Evolutionary conservation across 495 filamentous ascomycete genomes (phyloP), one percentile per base, ranked within the genome.

Genomic region (Tuber calosporum): DNA sequence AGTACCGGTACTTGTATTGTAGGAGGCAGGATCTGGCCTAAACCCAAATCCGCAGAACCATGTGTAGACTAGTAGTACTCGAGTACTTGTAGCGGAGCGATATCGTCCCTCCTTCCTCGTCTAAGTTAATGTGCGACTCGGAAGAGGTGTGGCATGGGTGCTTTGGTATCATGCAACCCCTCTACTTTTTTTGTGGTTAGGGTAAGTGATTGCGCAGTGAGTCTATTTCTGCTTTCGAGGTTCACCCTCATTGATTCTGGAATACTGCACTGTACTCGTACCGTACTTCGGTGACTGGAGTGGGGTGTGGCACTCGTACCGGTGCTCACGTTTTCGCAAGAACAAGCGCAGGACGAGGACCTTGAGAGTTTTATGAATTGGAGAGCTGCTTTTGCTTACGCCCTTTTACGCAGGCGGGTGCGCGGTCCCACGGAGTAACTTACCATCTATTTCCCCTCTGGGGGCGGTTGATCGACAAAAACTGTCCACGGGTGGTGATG

Each of bases 101-200:
- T 58, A 58, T 58, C n/a, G 15, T 58, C 26, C 53, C 53, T 58
- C 26, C 53, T 2, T 30, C 9, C n/a, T 30, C 53, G n/a, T 58
- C 53, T 30, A 30, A 58, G 53, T 58, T 58, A 58, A 58, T 58
- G 53, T 53, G 48, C n/a, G 53, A 58, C 53, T 53, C 45, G 6
- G n/a, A 30, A 15, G 53, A 30, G 53, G 45, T 53, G 6, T 53
- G 53, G n/a, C 53, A 26, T 26, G n/a, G 26, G 53, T 58, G 53
- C 53, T 11, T 58, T 58, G 53, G 30, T 30, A 58, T 58, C 53
- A 58, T 58, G 53, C 53, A 58, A 58, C 53, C 53, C 8, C n/a
- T 4, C 53, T 30, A 58, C 53, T 15, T 58, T 58, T 58, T 53
- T 26, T 2, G 22, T n/a, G n/a, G n/a, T 58, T 53, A n/a, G 53